Conservation (phyloP, 805 yeast species). For the Suhomyces emberorum region DNA sequence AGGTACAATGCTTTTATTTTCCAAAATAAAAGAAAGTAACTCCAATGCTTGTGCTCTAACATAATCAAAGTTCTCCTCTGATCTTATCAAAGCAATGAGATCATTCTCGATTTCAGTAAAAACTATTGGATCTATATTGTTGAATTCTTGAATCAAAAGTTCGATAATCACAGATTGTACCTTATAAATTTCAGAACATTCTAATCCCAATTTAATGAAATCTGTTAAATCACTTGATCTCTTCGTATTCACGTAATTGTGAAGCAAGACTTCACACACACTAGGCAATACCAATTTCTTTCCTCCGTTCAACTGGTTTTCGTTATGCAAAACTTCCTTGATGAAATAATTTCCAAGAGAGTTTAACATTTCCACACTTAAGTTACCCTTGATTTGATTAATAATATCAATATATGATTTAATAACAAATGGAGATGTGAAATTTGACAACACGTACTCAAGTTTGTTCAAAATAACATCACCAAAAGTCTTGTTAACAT, state of each 20-base stretch:
- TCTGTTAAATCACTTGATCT: conserved; percentile 12
- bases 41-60: conserved; percentile 43
- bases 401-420: conserved; percentile 27
- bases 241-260: neutral
- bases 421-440: conserved; percentile 29
- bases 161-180: conserved; percentile 43
- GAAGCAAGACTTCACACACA: conserved; percentile 7
- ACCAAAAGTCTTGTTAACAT: neutral
- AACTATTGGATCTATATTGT: neutral
- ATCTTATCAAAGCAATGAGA: conserved; percentile 15
- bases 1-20: conserved; percentile 1
- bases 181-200: conserved; percentile 35
- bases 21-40: conserved; percentile 22
- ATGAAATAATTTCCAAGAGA: conserved; percentile 37
- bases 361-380: neutral
- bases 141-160: conserved; percentile 15
- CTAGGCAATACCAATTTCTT: conserved; percentile 45
- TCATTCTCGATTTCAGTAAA: neutral
- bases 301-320: conserved; percentile 42
- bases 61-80: conserved; percentile 36
- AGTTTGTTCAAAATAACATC: neutral
- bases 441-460: neutral
- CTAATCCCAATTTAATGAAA: conserved; percentile 35
- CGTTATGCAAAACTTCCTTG: conserved; percentile 16
- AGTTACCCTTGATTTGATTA: neutral